Percentiles rank a stretch among this genome's conserved stretches.
phyloP scores from a whole-genome alignment of 108 stramenopile genomes.

The Skeletonema potamos region DNA sequence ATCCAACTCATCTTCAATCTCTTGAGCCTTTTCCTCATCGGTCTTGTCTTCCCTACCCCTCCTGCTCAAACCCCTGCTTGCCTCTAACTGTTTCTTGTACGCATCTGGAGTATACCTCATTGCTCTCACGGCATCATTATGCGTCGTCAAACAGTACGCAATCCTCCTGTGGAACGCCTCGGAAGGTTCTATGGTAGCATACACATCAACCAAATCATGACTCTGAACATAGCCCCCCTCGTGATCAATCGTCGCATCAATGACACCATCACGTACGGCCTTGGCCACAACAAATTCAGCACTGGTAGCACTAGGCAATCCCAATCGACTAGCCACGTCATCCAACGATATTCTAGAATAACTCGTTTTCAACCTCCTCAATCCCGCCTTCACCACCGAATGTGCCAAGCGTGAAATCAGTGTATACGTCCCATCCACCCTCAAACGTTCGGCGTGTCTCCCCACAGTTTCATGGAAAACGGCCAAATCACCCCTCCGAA shows the following conservation, averaged over 20 bases:
- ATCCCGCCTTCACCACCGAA: conserved; percentile 97
- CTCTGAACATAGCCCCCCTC: conserved; percentile 86
- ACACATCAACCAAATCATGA: conserved; percentile 94
- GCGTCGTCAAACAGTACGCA: conserved; percentile 97
- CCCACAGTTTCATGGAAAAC: conserved; percentile 80
- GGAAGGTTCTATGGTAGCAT: conserved; percentile 94
- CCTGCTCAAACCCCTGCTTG: conserved; percentile 75
- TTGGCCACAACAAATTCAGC: conserved; percentile 98
- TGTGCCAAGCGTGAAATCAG: conserved; percentile 95
- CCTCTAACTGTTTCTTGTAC: conserved; percentile 89
- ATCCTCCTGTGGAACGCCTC: conserved; percentile 98
- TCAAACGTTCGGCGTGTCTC: conserved; percentile 61
- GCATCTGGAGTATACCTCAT: conserved; percentile 98
- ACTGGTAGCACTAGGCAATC: conserved; percentile 76
- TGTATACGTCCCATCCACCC: conserved; percentile 86
- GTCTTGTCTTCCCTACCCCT: conserved; percentile 83
- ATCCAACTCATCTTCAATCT: conserved; percentile 84
- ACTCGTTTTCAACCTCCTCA: conserved; percentile 74
- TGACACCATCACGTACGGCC: conserved; percentile 97
- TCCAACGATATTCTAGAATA: conserved; percentile 88
- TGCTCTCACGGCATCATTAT: conserved; percentile 96
- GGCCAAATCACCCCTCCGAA: conserved; percentile 91
- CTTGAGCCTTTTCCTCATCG: conserved; percentile 88
- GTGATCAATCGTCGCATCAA: conserved; percentile 98
- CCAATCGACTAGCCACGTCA: conserved; percentile 90